Base-by-base conservation (phyloP, 306 rosid species). In the Abrus precatorius region DNA sequence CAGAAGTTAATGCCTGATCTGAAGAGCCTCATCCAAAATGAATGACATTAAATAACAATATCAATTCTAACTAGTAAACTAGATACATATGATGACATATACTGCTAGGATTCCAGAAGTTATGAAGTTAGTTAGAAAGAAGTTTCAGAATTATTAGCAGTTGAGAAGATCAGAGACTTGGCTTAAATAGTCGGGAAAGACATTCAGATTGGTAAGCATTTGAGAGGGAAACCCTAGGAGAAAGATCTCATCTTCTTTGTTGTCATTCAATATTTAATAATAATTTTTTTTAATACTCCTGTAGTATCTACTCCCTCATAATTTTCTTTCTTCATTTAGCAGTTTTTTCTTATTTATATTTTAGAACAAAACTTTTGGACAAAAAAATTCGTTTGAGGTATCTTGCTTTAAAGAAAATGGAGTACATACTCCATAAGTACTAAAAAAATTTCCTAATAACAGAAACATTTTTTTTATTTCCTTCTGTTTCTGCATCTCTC, bases 1-100 rank as follows among this genome's bases (percentile, higher is more conserved):
- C 53, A 69, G 72, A n/a, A 62, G 48, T 53, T 53, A 12, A 64
- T 32, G 80, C 75, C 82, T 79, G 50, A 48, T 75, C 74, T 77
- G 43, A 52, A 41, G 36, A 43, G 33, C 50, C 78, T 66, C 53
- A 65, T 29, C 49, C 72, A 59, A 33, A 54, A 49, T 56, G 29
- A 38, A 54, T 48, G 78, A 36, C 78, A 30, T 67, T 45, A 64
- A 30, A 50, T 65, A 9, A 56, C 9, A 32, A 79, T 33, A 57
- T 59, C 72, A 33, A 54, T 13, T 12, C 62, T 63, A 20, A 20
- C 20, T 20, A 20, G 20, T 20, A 20, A 56, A 49, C 63, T 49
- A 48, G 28, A 43, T 14, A 43, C 12, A 33, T n/a, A 80, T 41
- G 56, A 71, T 62, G 79, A 12, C 40, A 45, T 38, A 47, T 28